These are phyloP conservation scores for Brasilioporus rufonigricans DNA, from an alignment of 768 basidiomycete genomes.

Conservation along the genomic window DNA sequence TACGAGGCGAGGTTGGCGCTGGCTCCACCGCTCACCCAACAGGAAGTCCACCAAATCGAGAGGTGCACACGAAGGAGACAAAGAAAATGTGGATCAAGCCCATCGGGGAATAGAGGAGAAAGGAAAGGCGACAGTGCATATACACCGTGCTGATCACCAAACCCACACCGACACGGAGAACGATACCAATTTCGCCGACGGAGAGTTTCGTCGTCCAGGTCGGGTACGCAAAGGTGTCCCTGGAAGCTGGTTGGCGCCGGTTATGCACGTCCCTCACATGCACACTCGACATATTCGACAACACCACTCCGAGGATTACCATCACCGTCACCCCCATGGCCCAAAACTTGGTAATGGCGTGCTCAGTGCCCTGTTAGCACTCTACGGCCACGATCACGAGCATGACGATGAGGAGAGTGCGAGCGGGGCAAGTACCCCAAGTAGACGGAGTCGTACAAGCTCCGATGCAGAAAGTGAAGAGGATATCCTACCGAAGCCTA, in stretches of 20 bases:
- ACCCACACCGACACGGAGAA: slow-evolving; percentile 10
- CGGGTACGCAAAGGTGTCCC: slow-evolving; percentile 18
- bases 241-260: slow-evolving; percentile 14
- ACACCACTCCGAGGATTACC: slow-evolving; percentile 5
- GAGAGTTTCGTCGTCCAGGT: slow-evolving; percentile 5
- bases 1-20: slow-evolving; percentile 31
- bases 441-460: slow-evolving; percentile 17
- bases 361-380: slow-evolving; percentile 60
- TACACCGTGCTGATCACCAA: not conserved
- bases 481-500: slow-evolving; percentile 14
- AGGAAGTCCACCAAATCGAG: not conserved
- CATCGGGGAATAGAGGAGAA: not conserved
- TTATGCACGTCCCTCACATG: slow-evolving; percentile 1
- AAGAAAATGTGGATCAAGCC: not conserved
- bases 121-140: slow-evolving; percentile 5
- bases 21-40: slow-evolving; percentile 12
- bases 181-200: slow-evolving; percentile 2
- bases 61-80: not conserved
- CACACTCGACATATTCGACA: not conserved
- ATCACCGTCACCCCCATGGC: slow-evolving; percentile 3
- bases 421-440: slow-evolving; percentile 22
- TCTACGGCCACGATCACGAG: slow-evolving; percentile 44
- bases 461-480: slow-evolving; percentile 23
- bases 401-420: slow-evolving; percentile 29
- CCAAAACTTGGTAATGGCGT: slow-evolving; percentile 47